Evolutionary conservation across 495 filamentous ascomycete genomes (phyloP).

Genomic region (Physcia stellaris): DNA sequence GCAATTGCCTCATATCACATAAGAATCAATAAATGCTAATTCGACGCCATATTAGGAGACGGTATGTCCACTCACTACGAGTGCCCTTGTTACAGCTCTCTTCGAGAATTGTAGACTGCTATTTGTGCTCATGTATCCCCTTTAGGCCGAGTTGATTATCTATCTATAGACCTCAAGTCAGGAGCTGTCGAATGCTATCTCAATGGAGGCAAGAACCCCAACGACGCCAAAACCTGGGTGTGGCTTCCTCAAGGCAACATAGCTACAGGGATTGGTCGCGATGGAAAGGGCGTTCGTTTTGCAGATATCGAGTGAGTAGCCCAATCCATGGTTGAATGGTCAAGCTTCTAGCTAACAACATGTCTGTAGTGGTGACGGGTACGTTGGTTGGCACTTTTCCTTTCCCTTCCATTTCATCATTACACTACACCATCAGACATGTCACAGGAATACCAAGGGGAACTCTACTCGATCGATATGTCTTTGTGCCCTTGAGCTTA

Average conservation of each 20-base stretch:
- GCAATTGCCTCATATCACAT: too few relatives aligned
- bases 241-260: constrained; percentile 2
- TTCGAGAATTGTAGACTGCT: background rate
- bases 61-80: too few relatives aligned
- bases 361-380: too few relatives aligned
- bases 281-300: background rate
- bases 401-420: too few relatives aligned
- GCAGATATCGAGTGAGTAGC: constrained; percentile 1
- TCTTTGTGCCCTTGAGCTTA: background rate
- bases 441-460: background rate
- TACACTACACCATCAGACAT: too few relatives aligned
- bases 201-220: background rate
- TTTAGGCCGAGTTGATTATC: background rate
- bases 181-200: background rate
- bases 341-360: too few relatives aligned
- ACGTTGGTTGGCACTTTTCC: too few relatives aligned
- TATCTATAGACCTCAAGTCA: background rate
- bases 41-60: too few relatives aligned
- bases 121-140: background rate
- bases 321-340: too few relatives aligned
- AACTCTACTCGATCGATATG: background rate
- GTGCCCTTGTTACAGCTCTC: too few relatives aligned
- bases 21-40: too few relatives aligned
- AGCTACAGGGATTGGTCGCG: constrained; percentile 7
- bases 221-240: background rate